Evolutionary conservation across 805 yeast genomes (phyloP), one percentile per base, ranked within the genome.

Genomic region (Zygosaccharomyces gambellarensis): DNA sequence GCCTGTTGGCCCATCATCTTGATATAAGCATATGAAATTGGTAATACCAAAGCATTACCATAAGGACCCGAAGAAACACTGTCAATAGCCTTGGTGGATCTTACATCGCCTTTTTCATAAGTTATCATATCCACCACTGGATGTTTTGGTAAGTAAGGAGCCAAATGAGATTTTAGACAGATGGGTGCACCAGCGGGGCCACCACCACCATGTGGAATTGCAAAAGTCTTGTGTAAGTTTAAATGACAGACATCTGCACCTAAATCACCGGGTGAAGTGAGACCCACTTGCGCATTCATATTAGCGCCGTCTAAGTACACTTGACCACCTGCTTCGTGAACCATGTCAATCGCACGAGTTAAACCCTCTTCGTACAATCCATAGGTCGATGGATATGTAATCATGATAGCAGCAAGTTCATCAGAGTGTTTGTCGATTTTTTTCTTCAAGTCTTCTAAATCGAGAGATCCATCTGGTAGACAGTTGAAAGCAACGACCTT

Each of bases 111-210:
- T 17, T 17, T 34, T 44, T 71, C 72, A 2, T 72, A 67, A 2
- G 84, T 81, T 29, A 60, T 36, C 60, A 82, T 78, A 23, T 69
- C 59, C 12, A 80, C 74, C 36, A 86, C 73, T 21, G 79, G 77
- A 70, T 94, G 97, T 11, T 75, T 73, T 41, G 99, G 99, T 60
- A 94, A 77, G 71, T 80, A 90, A 47, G 88, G 87, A 39, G 77
- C 78, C 60, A 94, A 75, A 68, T 89, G 96, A 44, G 77, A 72
- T 58, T 83, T 84, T 49, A 92, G 98, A 77, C 98, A 89, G 55
- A 94, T 94, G 45, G 98, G 98, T 17, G 97, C 99, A 62, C 90
- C 95, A 65, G 98, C 99, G 38, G 99, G 99, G 39, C 99, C 99
- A 67, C 99, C 99, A 65, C 99, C 99, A 64, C 99, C 99, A 64